Base-by-base conservation (phyloP, 2,329 filamentous ascomycete species). In the Byssochlamys sp. region DNA sequence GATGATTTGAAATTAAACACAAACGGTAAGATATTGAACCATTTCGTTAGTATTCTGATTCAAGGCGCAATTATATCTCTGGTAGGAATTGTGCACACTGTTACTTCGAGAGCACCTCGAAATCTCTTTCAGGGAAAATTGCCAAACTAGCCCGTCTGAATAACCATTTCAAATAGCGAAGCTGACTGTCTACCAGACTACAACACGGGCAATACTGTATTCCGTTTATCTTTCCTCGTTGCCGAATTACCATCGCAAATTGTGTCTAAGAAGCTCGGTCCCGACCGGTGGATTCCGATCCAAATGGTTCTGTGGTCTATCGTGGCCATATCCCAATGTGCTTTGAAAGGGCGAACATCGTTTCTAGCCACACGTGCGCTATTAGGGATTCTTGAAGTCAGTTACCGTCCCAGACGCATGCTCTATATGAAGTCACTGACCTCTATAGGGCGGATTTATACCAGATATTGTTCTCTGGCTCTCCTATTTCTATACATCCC, bases 401-500 rank as follows among this genome's bases (percentile, higher is more conserved):
- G 19, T 12, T 12, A 10, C 14, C 5, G 2, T 45, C 7, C 12
- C 3, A 19, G 14, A 7, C 1, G 9, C 4, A 27, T 51, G 2
- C 12, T 28, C 6, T 24, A 51, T 7, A 26, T 14, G 2, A 3
- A 6, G 24, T 11, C 11, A 51, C 4, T 24, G 19, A 55, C 12
- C 39, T 53, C 27, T 49, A 12, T 51, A 80, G 68, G 80, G 79
- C 4, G 80, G 35, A 0, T 86, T 86, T 61, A 85, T 86, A 54
- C 82, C 83, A 0, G 83, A 84, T 59, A 82, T 83, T 25, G 80
- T 88, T 12, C 74, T 88, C 4, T 72, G 67, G 56, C 61, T 69
- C 1, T 69, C 69, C 6, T 89, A 89, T 68, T 90, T 85, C 66
- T 89, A 89, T 73, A 89, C 81, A 54, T 79, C 80, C 2, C 76